These are phyloP conservation scores for Ceratocystis diversiconidia DNA, from an alignment of 2,329 filamentous ascomycete species.

Conservation along the genomic window DNA sequence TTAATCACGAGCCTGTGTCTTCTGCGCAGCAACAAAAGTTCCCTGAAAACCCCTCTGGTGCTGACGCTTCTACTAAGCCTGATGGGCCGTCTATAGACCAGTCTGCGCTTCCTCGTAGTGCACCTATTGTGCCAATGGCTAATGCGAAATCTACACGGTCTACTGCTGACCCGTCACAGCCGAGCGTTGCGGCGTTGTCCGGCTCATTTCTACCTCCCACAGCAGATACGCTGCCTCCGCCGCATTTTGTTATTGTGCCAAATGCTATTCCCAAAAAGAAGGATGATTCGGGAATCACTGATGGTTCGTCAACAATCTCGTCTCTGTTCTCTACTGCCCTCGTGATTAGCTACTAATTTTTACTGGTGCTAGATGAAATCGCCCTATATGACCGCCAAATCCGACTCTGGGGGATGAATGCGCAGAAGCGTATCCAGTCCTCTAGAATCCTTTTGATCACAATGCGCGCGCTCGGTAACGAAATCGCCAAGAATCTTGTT, in stretches of 20 bases:
- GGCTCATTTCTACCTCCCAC: neutral
- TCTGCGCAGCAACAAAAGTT: neutral
- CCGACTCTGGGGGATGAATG: conserved; percentile 89
- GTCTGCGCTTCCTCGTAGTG: neutral
- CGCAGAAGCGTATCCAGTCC: conserved; percentile 80
- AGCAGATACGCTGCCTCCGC: neutral
- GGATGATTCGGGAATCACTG: neutral
- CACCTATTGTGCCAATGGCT: conserved; percentile 2
- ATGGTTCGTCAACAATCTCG: conserved; percentile 5
- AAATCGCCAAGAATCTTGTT: conserved; percentile 94
- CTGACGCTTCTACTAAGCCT: neutral
- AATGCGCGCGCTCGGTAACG: conserved; percentile 75
- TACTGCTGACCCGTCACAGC: neutral
- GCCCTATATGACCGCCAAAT: conserved; percentile 96
- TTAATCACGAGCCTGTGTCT: neutral
- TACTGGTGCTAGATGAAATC: conserved; percentile 60
- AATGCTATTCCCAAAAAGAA: neutral
- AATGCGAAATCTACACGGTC: neutral
- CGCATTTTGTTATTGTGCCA: neutral
- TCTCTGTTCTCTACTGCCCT: neutral
- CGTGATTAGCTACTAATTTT: neutral
- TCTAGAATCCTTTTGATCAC: conserved; percentile 83
- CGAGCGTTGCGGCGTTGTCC: neutral
- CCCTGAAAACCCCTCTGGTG: neutral
- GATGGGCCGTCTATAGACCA: neutral